These are phyloP conservation scores for Neurospora crassa DNA, from an alignment of 2,329 filamentous ascomycete species.

Conservation along the genomic window DNA sequence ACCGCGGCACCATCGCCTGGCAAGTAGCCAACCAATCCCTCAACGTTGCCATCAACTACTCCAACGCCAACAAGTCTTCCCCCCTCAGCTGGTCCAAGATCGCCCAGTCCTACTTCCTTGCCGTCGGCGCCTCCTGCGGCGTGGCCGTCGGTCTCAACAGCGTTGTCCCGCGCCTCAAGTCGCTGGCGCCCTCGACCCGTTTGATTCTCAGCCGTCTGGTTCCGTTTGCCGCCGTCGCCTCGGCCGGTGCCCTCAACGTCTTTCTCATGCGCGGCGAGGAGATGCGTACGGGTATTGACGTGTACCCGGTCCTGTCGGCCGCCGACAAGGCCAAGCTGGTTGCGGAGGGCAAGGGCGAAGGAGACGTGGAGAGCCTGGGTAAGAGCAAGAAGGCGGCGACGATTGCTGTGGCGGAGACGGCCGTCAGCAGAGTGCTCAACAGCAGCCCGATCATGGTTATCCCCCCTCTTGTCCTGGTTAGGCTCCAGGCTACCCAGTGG, in stretches of 20 bases:
- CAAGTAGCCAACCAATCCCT: conserved; percentile 95
- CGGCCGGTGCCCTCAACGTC: conserved; percentile 85
- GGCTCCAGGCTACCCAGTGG: conserved; percentile 77
- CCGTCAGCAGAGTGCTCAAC: conserved; percentile 83
- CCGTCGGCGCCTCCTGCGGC: conserved; percentile 85
- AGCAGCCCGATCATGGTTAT: conserved; percentile 96
- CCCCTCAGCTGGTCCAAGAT: conserved; percentile 74
- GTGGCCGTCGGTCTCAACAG: conserved; percentile 89
- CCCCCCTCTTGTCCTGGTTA: conserved; percentile 76
- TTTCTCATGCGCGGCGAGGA: conserved; percentile 97
- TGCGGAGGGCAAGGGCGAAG: conserved; percentile 50
- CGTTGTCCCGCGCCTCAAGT: conserved; percentile 73
- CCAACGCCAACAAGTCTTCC: conserved; percentile 96
- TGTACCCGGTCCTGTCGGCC: conserved; percentile 72
- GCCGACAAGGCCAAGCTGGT: conserved; percentile 52
- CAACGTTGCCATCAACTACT: conserved; percentile 95
- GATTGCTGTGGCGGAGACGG: conserved; percentile 86
- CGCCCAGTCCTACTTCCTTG: conserved; percentile 80
- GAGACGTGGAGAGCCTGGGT: conserved; percentile 63
- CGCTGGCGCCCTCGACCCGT: conserved; percentile 64
- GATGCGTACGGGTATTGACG: conserved; percentile 84
- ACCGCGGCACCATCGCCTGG: conserved; percentile 77
- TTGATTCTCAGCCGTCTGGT: conserved; percentile 78
- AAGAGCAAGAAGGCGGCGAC: conserved; percentile 82
- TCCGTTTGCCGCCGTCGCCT: conserved; percentile 90